phyloP scores from a whole-genome alignment of 1,284 basidiomycete species.

The Irpex rosettiformis region DNA sequence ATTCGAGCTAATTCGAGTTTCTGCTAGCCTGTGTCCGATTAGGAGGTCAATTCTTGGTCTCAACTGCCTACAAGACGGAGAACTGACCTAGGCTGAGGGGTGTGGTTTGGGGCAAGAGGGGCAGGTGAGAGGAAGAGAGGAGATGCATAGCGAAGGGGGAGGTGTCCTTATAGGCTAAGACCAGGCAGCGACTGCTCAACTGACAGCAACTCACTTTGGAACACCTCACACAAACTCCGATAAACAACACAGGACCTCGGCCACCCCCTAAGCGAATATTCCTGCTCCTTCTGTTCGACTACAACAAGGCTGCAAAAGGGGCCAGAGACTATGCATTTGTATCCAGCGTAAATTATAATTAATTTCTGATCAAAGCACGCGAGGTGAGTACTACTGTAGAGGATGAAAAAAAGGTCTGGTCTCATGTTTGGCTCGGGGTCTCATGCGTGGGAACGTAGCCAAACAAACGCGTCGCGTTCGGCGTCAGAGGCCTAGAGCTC shows the following conservation, averaged over 20 bases:
- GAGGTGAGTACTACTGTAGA: too few relatives aligned
- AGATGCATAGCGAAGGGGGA: constrained; percentile 26
- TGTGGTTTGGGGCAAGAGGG: constrained; percentile 11
- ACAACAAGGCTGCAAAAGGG: too few relatives aligned
- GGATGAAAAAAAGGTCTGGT: neutral
- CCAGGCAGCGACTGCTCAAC: constrained; percentile 16
- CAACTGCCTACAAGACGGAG: constrained; percentile 5
- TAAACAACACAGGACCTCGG: constrained; percentile 24
- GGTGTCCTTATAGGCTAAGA: constrained; percentile 26
- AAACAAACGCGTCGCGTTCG: constrained; percentile 21
- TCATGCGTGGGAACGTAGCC: constrained; percentile 13
- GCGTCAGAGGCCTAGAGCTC: constrained; percentile 10
- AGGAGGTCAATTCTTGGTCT: neutral
- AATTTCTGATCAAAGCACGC: too few relatives aligned
- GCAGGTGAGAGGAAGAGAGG: constrained; percentile 23
- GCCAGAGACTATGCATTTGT: too few relatives aligned
- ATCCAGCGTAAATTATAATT: too few relatives aligned
- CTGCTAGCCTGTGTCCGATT: neutral
- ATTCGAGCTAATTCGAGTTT: constrained; percentile 24
- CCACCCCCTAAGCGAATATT: constrained; percentile 10
- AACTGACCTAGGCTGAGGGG: constrained; percentile 15
- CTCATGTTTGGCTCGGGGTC: constrained; percentile 12
- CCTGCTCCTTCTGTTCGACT: neutral
- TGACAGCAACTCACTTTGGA: constrained; percentile 26
- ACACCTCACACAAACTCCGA: constrained; percentile 22